Evolutionary conservation across 768 basidiomycete genomes (phyloP).

Genomic region (Amanita inopinata): DNA sequence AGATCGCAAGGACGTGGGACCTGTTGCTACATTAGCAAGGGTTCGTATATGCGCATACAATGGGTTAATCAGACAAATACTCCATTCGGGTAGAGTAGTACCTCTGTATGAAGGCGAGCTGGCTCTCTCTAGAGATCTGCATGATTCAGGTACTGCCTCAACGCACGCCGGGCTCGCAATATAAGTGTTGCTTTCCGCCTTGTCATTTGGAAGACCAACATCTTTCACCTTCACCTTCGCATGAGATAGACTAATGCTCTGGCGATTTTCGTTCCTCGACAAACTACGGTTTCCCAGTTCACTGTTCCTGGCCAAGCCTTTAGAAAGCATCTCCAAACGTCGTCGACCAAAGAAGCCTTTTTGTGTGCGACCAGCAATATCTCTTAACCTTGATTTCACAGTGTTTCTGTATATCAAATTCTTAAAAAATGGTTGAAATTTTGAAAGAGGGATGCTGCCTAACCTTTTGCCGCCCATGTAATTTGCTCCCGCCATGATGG

Average conservation of each 20-base stretch:
- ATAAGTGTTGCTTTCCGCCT: too few relatives aligned
- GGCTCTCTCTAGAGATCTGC: too few relatives aligned
- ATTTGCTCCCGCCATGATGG: conserved; percentile 54
- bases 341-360: conserved; percentile 54
- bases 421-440: too few relatives aligned
- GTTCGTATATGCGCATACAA: conserved; percentile 1
- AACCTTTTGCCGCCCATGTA: conserved; percentile 72
- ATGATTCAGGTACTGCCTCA: too few relatives aligned
- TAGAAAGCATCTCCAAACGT: conserved; percentile 42
- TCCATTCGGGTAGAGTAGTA: too few relatives aligned
- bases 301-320: conserved; percentile 22
- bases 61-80: too few relatives aligned
- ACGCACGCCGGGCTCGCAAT: background rate
- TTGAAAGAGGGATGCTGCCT: background rate
- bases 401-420: conserved; percentile 38
- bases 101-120: too few relatives aligned
- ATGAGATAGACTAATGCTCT: conserved; percentile 6
- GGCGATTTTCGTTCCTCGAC: conserved; percentile 10
- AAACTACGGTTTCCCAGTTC: background rate
- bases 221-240: conserved; percentile 9
- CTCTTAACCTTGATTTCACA: conserved; percentile 47
- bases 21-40: background rate
- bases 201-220: too few relatives aligned
- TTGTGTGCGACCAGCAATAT: conserved; percentile 43
- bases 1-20: conserved; percentile 27